Percentiles rank a stretch among this genome's conserved stretches.
Conservation (phyloP, 2,329 filamentous ascomycete species). For the Exophiala viscosa region DNA sequence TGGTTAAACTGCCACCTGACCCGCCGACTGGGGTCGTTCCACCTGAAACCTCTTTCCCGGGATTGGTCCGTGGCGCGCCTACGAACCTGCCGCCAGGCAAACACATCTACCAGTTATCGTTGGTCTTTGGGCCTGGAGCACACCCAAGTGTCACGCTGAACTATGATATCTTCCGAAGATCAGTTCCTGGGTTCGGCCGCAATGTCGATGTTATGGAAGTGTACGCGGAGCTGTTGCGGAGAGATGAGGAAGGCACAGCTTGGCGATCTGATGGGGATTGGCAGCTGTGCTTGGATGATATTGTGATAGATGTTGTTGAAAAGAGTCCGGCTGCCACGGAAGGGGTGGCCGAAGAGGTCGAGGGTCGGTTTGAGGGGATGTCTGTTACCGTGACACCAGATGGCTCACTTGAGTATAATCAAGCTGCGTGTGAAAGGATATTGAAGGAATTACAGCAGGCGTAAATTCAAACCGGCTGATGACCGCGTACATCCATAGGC, state of each 20-base stretch:
- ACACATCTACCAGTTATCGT: neutral
- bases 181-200: neutral
- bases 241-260: neutral
- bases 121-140: constrained; percentile 2
- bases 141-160: neutral
- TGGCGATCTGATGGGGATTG: neutral
- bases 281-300: constrained; percentile 10
- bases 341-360: neutral
- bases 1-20: constrained; percentile 5
- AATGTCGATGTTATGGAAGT: constrained; percentile 7
- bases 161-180: neutral
- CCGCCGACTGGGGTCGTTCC: neutral
- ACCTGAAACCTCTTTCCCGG: neutral
- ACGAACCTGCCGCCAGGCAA: neutral
- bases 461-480: too few species aligned
- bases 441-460: too few species aligned
- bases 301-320: constrained; percentile 3
- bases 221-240: neutral
- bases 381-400: too few species aligned
- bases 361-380: neutral
- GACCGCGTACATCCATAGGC: too few species aligned
- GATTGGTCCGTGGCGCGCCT: neutral
- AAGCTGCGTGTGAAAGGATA: too few species aligned
- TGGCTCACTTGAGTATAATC: too few species aligned
- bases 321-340: neutral